Evolutionary conservation across 352 stramenopile species (phyloP), one percentile per base, ranked within the genome.

Genomic region (Phytophthora pinifolia): DNA sequence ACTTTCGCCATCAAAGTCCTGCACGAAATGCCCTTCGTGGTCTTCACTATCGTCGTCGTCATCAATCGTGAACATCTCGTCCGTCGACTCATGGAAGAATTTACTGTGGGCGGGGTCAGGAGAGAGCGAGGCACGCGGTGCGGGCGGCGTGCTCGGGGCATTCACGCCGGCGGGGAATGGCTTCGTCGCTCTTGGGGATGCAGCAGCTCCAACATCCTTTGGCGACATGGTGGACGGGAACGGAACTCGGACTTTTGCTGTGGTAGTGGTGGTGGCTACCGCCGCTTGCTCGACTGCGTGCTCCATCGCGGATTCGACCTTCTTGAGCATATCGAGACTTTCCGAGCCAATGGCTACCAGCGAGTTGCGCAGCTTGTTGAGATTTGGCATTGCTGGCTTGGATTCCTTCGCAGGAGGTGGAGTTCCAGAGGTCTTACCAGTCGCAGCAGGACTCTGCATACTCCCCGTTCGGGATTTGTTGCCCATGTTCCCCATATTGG

Each of bases 41-140:
- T 84, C 76, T 27, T 88, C 82, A 18, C 89, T 75, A 13, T 92
- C 79, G 5, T 89, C 79, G 18, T 87, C 79, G 37, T 91, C 83
- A 62, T 92, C 83, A 49, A 92, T 92, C 12, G 80, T 86, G 50
- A 92, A 92, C 33, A 92, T 82, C 29, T 89, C 83, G 18, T 92
- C 83, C n/a, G 82, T 77, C 3, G 76, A 76, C 29, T 67, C 62
- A 39, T 83, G 70, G 52, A 83, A 86, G 36, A 76, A 88, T 0
- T 55, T 57, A 20, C 63, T 61, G 42, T 67, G 58, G 12, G 42
- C 53, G 8, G 57, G 58, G 20, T 72, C 63, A 35, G 62, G 18
- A 30, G 66, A 72, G 13, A 70, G 56, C 39, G 44, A 20, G 29
- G 39, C 57, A 30, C 62, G 65, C 3, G 54, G 55, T 31, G 49